Conservation (phyloP, 257 asterid genomes). For the Linderniella brevidens region DNA sequence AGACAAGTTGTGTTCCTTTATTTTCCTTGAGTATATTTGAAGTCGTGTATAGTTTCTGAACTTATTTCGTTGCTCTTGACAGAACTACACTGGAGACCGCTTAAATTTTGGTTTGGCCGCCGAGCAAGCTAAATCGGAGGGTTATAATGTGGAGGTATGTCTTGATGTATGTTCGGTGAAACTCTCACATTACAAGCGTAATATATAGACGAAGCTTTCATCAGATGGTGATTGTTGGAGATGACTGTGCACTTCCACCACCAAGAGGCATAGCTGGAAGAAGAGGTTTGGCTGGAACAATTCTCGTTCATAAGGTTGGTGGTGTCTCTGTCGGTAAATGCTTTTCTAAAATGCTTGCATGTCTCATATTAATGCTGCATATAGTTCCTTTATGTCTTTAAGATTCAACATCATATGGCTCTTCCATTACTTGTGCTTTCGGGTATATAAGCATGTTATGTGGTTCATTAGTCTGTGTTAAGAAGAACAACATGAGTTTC, state of each 20-base stretch:
- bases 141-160: constrained; percentile 83
- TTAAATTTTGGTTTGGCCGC: constrained; percentile 96
- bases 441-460: too few species aligned
- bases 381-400: too few species aligned
- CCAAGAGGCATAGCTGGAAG: constrained; percentile 99
- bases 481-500: too few species aligned
- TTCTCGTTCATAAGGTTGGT: constrained; percentile 86
- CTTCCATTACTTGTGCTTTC: too few species aligned
- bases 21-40: not conserved
- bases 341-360: too few species aligned
- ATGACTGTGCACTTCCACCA: constrained; percentile 97
- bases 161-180: constrained; percentile 1
- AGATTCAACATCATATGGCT: too few species aligned
- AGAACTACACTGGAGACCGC: constrained; percentile 97
- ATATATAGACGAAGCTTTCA: constrained; percentile 4
- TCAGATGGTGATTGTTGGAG: constrained; percentile 97
- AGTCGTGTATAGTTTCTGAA: not conserved
- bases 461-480: too few species aligned
- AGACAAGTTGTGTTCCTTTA: not conserved
- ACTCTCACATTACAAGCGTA: too few species aligned
- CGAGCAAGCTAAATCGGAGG: constrained; percentile 96
- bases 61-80: constrained; percentile 13
- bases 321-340: constrained; percentile 5
- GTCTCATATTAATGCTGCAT: too few species aligned
- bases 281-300: constrained; percentile 96